A percentile compares a stretch with the other conserved stretches of the same genome.
Conservation (phyloP, 1,284 basidiomycete species). For the Boletus calvinii region DNA sequence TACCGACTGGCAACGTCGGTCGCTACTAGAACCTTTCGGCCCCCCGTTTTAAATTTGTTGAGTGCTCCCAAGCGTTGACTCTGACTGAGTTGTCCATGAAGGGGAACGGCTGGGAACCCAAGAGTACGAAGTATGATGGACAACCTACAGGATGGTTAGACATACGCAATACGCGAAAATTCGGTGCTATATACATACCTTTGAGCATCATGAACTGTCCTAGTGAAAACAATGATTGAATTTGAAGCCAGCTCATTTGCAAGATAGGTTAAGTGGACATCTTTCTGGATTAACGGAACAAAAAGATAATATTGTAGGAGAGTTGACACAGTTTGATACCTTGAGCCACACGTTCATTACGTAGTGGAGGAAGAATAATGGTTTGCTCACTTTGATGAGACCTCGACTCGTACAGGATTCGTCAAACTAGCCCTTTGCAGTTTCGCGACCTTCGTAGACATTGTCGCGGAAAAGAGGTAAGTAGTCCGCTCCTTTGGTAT, state of each 20-base stretch:
- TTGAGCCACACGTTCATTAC: conserved; percentile 33
- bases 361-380: neutral
- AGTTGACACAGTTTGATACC: conserved; percentile 96
- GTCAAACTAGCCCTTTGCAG: conserved; percentile 93
- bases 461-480: conserved; percentile 98
- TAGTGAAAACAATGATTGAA: conserved; percentile 94
- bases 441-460: conserved; percentile 99
- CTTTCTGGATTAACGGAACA: conserved; percentile 91
- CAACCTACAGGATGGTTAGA: conserved; percentile 47
- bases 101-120: conserved; percentile 92
- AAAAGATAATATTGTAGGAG: conserved; percentile 96
- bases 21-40: conserved; percentile 89
- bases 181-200: conserved; percentile 42
- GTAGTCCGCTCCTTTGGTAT: conserved; percentile 95
- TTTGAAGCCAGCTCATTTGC: conserved; percentile 89
- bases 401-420: conserved; percentile 95
- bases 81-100: conserved; percentile 95
- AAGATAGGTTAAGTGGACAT: conserved; percentile 88
- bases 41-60: conserved; percentile 95
- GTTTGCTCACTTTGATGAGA: conserved; percentile 79
- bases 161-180: conserved; percentile 1
- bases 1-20: conserved; percentile 96
- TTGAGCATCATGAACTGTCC: conserved; percentile 94
- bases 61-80: conserved; percentile 93
- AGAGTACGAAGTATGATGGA: conserved; percentile 89